Evolutionary conservation across 441 rosid species (phyloP).

Genomic region (Populus tomentosa): DNA sequence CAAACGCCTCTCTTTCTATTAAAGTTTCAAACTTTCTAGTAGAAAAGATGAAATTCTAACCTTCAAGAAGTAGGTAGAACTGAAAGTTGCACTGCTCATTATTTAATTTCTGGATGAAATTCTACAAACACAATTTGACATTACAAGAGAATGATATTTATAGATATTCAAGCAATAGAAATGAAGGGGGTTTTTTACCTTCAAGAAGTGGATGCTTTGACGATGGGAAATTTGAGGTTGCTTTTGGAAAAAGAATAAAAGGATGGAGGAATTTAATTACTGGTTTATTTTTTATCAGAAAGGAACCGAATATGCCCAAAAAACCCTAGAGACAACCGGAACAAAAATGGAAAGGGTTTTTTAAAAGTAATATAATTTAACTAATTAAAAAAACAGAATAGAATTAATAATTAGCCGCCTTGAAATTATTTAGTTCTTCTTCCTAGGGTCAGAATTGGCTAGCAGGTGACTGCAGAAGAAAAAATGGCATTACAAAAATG

Average conservation of each 20-base stretch:
- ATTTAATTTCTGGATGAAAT: conserved; percentile 2
- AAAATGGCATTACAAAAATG: no score
- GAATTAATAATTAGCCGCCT: no score
- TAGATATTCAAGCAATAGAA: background rate
- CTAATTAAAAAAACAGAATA: no score
- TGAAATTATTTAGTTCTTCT: no score
- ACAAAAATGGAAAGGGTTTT: no score
- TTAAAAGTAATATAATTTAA: no score
- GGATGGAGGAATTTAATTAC: no score
- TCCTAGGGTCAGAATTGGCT: no score
- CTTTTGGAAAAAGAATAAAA: background rate
- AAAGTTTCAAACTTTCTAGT: background rate
- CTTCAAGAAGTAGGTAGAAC: conserved; percentile 38
- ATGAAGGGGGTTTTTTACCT: background rate
- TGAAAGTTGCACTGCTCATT: conserved; percentile 42
- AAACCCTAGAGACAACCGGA: background rate
- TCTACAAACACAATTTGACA: background rate
- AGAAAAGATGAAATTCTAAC: conserved; percentile 21
- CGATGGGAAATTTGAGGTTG: background rate
- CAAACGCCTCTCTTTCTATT: background rate
- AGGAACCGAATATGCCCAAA: background rate
- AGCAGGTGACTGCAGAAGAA: no score
- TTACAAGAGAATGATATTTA: background rate
- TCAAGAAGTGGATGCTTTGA: background rate
- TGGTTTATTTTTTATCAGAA: background rate